Percentiles rank a stretch among this genome's conserved stretches.
Conservation (phyloP, 2,329 filamentous ascomycete species). For the Fusarium redolens region DNA sequence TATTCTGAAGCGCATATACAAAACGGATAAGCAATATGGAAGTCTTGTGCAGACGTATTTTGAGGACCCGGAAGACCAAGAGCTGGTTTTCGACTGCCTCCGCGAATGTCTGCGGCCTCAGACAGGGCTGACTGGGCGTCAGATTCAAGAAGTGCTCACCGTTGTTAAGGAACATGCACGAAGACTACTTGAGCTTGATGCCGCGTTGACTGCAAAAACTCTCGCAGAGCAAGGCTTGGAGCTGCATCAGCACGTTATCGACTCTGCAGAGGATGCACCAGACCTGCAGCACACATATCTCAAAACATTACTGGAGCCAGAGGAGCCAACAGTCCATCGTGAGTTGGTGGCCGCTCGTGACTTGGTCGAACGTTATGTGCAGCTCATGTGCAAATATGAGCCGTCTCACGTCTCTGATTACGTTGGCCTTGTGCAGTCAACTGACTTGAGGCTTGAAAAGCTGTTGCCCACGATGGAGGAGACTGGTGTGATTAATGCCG, state of each 20-base stretch:
- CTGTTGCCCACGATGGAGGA: conserved; percentile 90
- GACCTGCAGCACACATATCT: conserved; percentile 82
- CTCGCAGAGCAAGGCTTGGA: conserved; percentile 71
- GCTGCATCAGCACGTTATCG: conserved; percentile 74
- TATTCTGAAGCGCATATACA: conserved; percentile 90
- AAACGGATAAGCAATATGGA: conserved; percentile 80
- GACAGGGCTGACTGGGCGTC: conserved; percentile 73
- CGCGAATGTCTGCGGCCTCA: conserved; percentile 76
- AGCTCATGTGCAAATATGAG: conserved; percentile 90
- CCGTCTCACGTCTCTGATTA: conserved; percentile 87
- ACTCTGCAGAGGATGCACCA: conserved; percentile 68
- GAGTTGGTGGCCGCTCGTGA: conserved; percentile 60
- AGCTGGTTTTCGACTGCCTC: conserved; percentile 83
- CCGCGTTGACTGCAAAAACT: conserved; percentile 71
- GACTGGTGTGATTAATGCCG: conserved; percentile 90
- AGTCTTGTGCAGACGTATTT: conserved; percentile 85
- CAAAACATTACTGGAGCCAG: conserved; percentile 76
- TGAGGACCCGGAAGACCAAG: conserved; percentile 81
- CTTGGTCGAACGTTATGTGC: conserved; percentile 86
- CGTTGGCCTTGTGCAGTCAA: conserved; percentile 78
- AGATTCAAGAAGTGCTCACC: conserved; percentile 75
- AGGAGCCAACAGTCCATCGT: conserved; percentile 50
- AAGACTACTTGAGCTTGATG: conserved; percentile 75
- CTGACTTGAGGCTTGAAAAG: conserved; percentile 81
- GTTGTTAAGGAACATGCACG: conserved; percentile 74